phyloP scores from a whole-genome alignment of 257 asterid species.

The Gardenia jasminoides region DNA sequence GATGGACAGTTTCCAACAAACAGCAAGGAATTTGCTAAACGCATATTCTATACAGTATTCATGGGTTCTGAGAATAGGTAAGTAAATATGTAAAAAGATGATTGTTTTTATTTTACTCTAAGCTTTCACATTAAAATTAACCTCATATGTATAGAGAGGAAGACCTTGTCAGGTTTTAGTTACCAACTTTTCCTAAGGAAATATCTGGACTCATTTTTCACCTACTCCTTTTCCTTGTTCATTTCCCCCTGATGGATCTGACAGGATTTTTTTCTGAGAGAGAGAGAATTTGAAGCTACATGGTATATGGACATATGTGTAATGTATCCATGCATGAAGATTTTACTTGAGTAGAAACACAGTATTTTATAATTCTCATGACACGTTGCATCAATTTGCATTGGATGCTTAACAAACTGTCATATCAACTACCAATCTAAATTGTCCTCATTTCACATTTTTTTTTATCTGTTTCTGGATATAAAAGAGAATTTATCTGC shows the following conservation, averaged over 20 bases:
- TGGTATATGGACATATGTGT: too few relatives aligned
- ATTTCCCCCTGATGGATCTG: neutral
- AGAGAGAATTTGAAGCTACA: neutral
- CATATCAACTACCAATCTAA: neutral
- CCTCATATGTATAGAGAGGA: neutral
- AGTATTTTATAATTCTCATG: neutral
- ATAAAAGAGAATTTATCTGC: neutral
- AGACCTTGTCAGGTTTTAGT: neutral
- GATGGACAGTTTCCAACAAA: conserved; percentile 78
- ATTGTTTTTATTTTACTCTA: neutral
- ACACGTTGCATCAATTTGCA: neutral
- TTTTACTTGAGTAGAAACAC: neutral
- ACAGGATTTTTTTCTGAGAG: too few relatives aligned
- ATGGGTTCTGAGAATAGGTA: conserved; percentile 97
- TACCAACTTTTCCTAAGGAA: neutral
- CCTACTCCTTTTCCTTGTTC: neutral
- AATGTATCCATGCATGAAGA: neutral
- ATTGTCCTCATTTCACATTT: neutral
- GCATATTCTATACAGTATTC: conserved; percentile 85
- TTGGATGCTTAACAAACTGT: neutral
- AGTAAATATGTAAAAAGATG: conserved; percentile 16
- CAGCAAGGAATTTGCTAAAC: conserved; percentile 86
- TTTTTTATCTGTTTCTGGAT: neutral
- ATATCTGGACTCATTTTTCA: neutral
- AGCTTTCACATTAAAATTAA: neutral